Conservation (phyloP, 768 basidiomycete genomes). For the Tylopilus cervinicoccineus region DNA sequence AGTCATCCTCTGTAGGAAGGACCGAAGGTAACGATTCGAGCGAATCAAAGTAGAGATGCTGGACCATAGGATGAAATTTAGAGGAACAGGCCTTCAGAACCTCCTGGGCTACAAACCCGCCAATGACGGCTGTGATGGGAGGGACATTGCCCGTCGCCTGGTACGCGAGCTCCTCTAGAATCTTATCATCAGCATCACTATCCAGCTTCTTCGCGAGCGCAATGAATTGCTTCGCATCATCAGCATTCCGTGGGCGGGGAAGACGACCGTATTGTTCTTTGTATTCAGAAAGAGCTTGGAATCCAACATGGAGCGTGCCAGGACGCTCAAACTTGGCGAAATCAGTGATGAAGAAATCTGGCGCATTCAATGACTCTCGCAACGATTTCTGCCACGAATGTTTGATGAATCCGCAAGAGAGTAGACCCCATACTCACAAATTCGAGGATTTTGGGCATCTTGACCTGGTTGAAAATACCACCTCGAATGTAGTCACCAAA, state of each 20-base stretch:
- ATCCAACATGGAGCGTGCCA: constrained; percentile 84
- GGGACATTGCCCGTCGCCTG: constrained; percentile 90
- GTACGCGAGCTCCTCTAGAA: constrained; percentile 80
- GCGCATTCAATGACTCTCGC: constrained; percentile 72
- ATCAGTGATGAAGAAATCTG: constrained; percentile 92
- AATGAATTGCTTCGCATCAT: constrained; percentile 74
- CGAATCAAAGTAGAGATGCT: constrained; percentile 96
- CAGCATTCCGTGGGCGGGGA: constrained; percentile 77
- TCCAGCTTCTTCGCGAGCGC: constrained; percentile 76
- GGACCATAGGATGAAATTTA: constrained; percentile 96
- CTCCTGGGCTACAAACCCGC: constrained; percentile 98
- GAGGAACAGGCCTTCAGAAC: constrained; percentile 95
- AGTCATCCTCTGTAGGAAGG: constrained; percentile 78
- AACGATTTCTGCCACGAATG: constrained; percentile 74
- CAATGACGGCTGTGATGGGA: constrained; percentile 89
- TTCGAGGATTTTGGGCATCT: constrained; percentile 95
- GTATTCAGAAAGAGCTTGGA: constrained; percentile 90
- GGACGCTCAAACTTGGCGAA: constrained; percentile 97
- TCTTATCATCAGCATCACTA: constrained; percentile 72
- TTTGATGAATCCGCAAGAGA: not conserved
- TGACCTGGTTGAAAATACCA: constrained; percentile 96
- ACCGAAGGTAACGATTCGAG: constrained; percentile 83
- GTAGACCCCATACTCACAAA: constrained; percentile 59
- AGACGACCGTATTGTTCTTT: constrained; percentile 56
- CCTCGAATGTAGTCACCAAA: constrained; percentile 78